Evolutionary conservation across 2,329 filamentous ascomycete genomes (phyloP), one percentile per base, ranked within the genome.

Genomic region (Aspergillus fructus): DNA sequence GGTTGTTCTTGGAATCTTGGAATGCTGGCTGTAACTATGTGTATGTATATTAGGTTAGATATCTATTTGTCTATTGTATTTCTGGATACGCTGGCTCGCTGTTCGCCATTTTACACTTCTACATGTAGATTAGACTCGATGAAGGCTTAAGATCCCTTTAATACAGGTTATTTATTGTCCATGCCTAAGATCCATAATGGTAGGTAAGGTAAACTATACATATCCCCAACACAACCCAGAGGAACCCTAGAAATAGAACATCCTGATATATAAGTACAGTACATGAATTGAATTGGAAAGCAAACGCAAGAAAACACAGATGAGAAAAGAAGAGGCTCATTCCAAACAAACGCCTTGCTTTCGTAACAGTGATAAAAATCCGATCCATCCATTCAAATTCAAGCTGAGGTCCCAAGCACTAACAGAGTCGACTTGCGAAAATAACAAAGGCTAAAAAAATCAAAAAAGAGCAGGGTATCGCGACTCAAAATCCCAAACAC

Each of bases 401-500:
- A 24, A 40, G 17, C 15, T 17, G 9, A 45, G 5, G 11, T 42
- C 39, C 40, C 43, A 49, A 45, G 34, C 34, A 37, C 27, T 30
- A 30, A 9, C 43, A 45, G 19, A 45, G 53, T 19, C 12, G 23
- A 47, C 33, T 52, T 17, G 42, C n/a, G 19, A 41, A 9, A 42
- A 19, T 43, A 4, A 15, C 1, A 7, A 24, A 24, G 6, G 24
- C 5, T 6, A 24, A 30, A 48, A 27, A 34, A 37, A 21, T 45
- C 34, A 24, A 42, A 49, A 54, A 54, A 54, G 49, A 59, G 63
- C 61, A 62, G 69, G 70, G 70, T 72, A 71, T 72, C 69, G 68
- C 63, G 24, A 63, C 60, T 66, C 65, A 63, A 45, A 60, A 58
- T 58, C 47, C 54, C 53, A 53, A 65, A 67, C 66, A 64, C 62